These are phyloP conservation scores for Aurifilum marmelostoma DNA, from an alignment of 2,329 filamentous ascomycete genomes.

Conservation along the genomic window DNA sequence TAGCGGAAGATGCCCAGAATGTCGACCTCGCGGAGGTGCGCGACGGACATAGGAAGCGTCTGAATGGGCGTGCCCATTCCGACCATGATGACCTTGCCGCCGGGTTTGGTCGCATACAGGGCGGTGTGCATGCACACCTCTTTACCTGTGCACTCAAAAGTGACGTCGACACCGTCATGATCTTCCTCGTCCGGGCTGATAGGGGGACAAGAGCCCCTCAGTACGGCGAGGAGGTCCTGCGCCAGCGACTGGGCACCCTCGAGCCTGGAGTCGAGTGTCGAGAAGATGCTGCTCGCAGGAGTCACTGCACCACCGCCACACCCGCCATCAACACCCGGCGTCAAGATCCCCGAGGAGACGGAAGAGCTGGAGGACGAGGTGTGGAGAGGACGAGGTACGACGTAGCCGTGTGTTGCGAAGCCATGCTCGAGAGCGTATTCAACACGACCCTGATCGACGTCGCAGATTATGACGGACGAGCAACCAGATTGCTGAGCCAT, in stretches of 20 bases:
- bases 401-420: conserved; percentile 63
- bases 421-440: conserved; percentile 61
- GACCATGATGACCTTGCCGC: conserved; percentile 75
- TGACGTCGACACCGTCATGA: conserved; percentile 68
- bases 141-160: conserved; percentile 79
- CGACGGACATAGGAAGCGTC: conserved; percentile 72
- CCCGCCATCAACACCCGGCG: conserved; percentile 43
- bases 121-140: conserved; percentile 74
- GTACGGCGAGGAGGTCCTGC: conserved; percentile 51
- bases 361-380: conserved; percentile 49
- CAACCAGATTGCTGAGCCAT: conserved; percentile 66
- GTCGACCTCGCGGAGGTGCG: conserved; percentile 75
- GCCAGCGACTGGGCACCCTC: conserved; percentile 55
- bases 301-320: conserved; percentile 41
- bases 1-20: conserved; percentile 80
- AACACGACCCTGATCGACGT: conserved; percentile 63
- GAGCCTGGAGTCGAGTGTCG: conserved; percentile 49
- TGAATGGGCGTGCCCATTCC: conserved; percentile 80
- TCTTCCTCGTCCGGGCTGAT: conserved; percentile 49
- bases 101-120: conserved; percentile 72
- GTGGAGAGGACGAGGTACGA: conserved; percentile 51
- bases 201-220: conserved; percentile 36
- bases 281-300: conserved; percentile 50
- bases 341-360: conserved; percentile 53
- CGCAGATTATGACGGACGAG: conserved; percentile 61